Base-by-base conservation (phyloP, 768 basidiomycete species). In the Pleurotus tuoliensis region DNA sequence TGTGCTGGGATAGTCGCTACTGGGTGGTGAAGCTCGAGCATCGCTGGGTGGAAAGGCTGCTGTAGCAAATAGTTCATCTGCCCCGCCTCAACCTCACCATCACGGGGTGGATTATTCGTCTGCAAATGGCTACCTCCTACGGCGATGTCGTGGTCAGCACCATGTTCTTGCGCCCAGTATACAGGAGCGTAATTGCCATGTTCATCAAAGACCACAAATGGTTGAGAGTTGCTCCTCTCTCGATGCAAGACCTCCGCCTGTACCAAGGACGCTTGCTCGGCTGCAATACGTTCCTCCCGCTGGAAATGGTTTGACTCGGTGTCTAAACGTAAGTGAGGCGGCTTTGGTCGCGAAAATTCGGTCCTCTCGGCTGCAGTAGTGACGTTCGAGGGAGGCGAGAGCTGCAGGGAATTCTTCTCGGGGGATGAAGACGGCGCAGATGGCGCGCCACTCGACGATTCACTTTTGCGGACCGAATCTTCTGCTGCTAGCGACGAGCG, bases 301-400 rank as follows among this genome's bases (percentile, higher is more conserved):
- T 54, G 55, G 34, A 51, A 57, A 34, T 66, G 58, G 34, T 61
- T 55, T 2, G 63, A 64, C 5, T 66, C 50, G 2, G 59, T 57
- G 8, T 70, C 65, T 16, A 73, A 59, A 3, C 69, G 65, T n/a
- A 72, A 60, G 34, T 67, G 66, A 1, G 71, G 66, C 0, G 68
- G 69, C 0, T 69, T 68, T 15, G 69, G 66, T 22, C 71, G 62
- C 8, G 62, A 63, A 11, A 61, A 45, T 13, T 67, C 59, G 45
- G 64, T 61, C 37, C 64, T 64, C n/a, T 64, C 64, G 66, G 53
- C 61, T 54, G 3, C 61, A 58, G 20, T 63, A 52, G 9, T 59
- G 53, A 51, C 27, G 5, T 56, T 43, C 41, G 45, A 39, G 24
- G 49, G 48, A 47, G 56, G 18, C 38, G 58, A 39, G 47, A 48